Percentiles rank a stretch among this genome's conserved stretches.
These are phyloP conservation scores for Sphaceloma murrayae DNA, from an alignment of 2,329 filamentous ascomycete genomes.

Conservation along the genomic window DNA sequence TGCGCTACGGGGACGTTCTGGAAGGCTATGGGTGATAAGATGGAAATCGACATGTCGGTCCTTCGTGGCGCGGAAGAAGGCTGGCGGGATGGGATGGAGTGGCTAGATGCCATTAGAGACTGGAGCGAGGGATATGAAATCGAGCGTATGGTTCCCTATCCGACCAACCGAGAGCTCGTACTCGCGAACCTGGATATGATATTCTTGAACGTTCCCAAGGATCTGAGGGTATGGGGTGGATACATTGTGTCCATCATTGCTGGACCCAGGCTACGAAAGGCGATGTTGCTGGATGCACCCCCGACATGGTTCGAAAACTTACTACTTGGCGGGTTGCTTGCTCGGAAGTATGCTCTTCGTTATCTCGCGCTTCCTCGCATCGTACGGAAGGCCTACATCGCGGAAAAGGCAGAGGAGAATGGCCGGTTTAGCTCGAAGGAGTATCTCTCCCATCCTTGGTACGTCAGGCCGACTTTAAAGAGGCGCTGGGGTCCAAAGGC, in stretches of 20 bases:
- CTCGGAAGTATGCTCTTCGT: conserved; percentile 47
- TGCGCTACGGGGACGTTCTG: conserved; percentile 59
- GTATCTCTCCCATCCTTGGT: conserved; percentile 57
- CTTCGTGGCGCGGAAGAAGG: conserved; percentile 36
- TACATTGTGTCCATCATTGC: conserved; percentile 51
- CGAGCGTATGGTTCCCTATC: conserved; percentile 43
- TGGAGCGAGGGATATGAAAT: conserved; percentile 52
- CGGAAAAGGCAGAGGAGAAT: conserved; percentile 41
- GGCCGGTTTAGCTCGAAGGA: conserved; percentile 42
- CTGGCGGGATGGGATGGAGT: conserved; percentile 45
- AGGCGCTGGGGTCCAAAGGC: background rate
- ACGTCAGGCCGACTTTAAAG: conserved; percentile 28
- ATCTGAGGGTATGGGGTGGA: conserved; percentile 39
- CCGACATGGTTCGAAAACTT: conserved; percentile 26
- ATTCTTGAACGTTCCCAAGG: conserved; percentile 44
- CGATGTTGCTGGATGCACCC: conserved; percentile 49
- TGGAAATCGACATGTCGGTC: conserved; percentile 48
- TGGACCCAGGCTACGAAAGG: conserved; percentile 52
- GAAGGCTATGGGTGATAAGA: conserved; percentile 62
- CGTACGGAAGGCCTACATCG: conserved; percentile 32
- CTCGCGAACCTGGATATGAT: conserved; percentile 52
- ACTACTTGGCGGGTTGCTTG: conserved; percentile 42
- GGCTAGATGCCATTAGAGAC: conserved; percentile 41
- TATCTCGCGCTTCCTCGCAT: conserved; percentile 52
- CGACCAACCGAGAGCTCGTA: conserved; percentile 37